These are phyloP conservation scores for Delitschia confertaspora DNA, from an alignment of 495 filamentous ascomycete species.

Conservation along the genomic window DNA sequence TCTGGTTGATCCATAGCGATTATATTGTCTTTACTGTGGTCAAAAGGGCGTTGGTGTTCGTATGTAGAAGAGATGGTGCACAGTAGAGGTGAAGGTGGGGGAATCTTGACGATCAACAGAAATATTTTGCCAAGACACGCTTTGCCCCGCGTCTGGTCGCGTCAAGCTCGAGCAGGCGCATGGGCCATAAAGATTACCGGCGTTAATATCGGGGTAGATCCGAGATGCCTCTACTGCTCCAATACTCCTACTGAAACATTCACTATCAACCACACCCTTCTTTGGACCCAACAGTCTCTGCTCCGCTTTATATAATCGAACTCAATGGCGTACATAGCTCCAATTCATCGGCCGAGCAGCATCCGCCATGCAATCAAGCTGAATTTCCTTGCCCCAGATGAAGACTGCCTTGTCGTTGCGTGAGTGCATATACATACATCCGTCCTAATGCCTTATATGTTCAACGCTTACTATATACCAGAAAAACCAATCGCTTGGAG, in stretches of 20 bases:
- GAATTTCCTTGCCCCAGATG: conserved; percentile 59
- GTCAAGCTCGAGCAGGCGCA: background rate
- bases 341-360: conserved; percentile 85
- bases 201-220: conserved; percentile 16
- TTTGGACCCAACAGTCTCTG: too few relatives aligned
- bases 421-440: conserved; percentile 39
- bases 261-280: too few relatives aligned
- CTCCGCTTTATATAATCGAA: too few relatives aligned
- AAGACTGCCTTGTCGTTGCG: conserved; percentile 81
- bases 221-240: background rate
- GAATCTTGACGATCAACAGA: background rate
- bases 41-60: background rate
- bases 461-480: conserved; percentile 35
- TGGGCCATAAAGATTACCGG: too few relatives aligned
- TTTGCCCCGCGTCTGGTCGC: conserved; percentile 3
- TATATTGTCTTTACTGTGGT: background rate
- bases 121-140: background rate
- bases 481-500: conserved; percentile 88
- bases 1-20: background rate
- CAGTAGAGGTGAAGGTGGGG: background rate
- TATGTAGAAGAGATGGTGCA: background rate
- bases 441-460: too few relatives aligned
- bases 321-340: conserved; percentile 85
- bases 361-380: conserved; percentile 79
- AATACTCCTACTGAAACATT: background rate